A percentile compares a stretch with the other conserved stretches of the same genome.
Conservation (phyloP, 2,329 filamentous ascomycete genomes). For the Tothia fuscella region DNA sequence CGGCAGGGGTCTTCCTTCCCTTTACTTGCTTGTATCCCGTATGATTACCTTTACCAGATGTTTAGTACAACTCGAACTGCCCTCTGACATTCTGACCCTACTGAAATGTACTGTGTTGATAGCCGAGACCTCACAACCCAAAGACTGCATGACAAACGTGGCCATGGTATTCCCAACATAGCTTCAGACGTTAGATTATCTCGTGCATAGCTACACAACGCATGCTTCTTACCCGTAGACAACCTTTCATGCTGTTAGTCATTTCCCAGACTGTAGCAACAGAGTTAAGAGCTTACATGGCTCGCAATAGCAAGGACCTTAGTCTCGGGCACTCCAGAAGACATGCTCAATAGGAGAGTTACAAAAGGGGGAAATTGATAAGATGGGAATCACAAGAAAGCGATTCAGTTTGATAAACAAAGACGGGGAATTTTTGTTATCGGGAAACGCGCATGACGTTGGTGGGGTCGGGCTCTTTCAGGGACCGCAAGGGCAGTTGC, state of each 20-base stretch:
- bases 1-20: constrained; percentile 67
- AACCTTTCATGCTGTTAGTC: constrained; percentile 39
- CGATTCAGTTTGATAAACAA: too few species aligned
- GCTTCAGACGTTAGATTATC: constrained; percentile 36
- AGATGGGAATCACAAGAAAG: too few species aligned
- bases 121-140: constrained; percentile 87
- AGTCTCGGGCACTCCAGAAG: constrained; percentile 44
- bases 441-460: too few species aligned
- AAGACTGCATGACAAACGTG: constrained; percentile 81
- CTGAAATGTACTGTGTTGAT: constrained; percentile 98
- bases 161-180: constrained; percentile 98
- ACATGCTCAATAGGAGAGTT: background rate
- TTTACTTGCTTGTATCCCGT: constrained; percentile 84
- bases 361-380: background rate
- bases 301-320: constrained; percentile 80
- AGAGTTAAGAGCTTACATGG: constrained; percentile 57
- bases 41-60: constrained; percentile 61
- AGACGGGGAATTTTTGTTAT: too few species aligned
- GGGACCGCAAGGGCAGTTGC: too few species aligned
- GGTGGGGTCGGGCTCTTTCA: too few species aligned
- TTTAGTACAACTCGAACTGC: background rate
- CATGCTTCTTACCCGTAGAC: constrained; percentile 55
- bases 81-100: constrained; percentile 34
- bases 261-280: background rate
- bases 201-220: background rate